These are phyloP conservation scores for Neofusicoccum umdonicola DNA, from an alignment of 2,329 filamentous ascomycete genomes.

Conservation along the genomic window DNA sequence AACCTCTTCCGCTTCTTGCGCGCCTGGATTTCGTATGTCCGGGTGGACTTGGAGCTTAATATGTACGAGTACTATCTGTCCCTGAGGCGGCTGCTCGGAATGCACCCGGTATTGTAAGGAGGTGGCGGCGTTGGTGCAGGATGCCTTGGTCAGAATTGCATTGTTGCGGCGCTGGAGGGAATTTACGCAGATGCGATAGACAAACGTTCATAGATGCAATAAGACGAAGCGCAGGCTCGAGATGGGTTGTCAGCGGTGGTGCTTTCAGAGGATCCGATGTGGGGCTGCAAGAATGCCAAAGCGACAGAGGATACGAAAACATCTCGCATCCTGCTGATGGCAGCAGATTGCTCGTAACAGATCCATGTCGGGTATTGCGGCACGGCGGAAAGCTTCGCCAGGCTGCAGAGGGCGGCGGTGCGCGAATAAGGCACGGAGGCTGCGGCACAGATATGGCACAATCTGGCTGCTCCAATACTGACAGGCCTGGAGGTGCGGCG, in stretches of 20 bases:
- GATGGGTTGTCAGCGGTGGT: not conserved
- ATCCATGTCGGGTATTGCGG: not conserved
- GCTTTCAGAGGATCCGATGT: not conserved
- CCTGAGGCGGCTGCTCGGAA: conserved; percentile 50
- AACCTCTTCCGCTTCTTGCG: conserved; percentile 52
- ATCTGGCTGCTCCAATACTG: not conserved
- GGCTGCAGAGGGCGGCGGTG: not conserved
- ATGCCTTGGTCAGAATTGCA: not conserved
- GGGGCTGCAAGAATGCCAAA: not conserved
- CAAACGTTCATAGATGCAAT: not conserved
- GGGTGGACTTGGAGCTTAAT: conserved; percentile 57
- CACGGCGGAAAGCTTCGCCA: not conserved
- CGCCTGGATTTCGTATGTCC: conserved; percentile 54
- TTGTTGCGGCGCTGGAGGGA: not conserved
- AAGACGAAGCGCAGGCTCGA: not conserved
- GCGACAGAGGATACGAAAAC: not conserved
- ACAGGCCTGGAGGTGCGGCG: not conserved
- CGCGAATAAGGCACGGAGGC: not conserved
- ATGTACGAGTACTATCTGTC: conserved; percentile 59
- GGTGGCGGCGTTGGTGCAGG: not conserved
- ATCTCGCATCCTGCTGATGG: not conserved
- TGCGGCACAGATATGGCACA: conserved; percentile 8
- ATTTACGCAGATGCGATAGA: not conserved
- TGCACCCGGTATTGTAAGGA: conserved; percentile 29
- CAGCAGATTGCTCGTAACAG: not conserved